phyloP scores from a whole-genome alignment of 352 stramenopile genomes.

The Phytophthora megakarya region DNA sequence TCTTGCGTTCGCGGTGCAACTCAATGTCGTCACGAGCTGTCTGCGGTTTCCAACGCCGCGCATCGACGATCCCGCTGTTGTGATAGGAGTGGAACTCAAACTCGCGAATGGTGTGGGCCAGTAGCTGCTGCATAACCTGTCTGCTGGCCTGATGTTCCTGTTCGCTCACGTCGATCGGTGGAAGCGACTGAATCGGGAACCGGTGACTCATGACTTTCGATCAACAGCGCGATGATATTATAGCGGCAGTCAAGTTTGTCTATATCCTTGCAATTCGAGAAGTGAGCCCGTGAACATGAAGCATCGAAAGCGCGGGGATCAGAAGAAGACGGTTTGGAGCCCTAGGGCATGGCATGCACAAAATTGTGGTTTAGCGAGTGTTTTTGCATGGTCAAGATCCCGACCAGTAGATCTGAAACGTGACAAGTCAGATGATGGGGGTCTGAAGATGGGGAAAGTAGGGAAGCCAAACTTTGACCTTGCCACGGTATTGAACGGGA shows the following conservation, averaged over 20 bases:
- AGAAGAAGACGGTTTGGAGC: slow-evolving; percentile 14
- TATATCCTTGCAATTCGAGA: slow-evolving; percentile 26
- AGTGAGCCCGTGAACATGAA: slow-evolving; percentile 19
- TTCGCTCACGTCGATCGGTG: slow-evolving; percentile 35
- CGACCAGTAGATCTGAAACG: slow-evolving; percentile 31
- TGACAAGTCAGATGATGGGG: slow-evolving; percentile 18
- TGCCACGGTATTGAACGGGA: not conserved
- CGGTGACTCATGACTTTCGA: slow-evolving; percentile 33
- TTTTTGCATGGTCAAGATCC: slow-evolving; percentile 23
- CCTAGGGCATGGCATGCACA: not conserved
- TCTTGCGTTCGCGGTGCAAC: slow-evolving; percentile 48
- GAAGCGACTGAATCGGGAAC: slow-evolving; percentile 55
- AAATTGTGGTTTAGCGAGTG: not conserved
- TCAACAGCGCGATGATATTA: not conserved
- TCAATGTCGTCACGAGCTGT: slow-evolving; percentile 45
- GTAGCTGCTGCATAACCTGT: slow-evolving; percentile 42
- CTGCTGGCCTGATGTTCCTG: slow-evolving; percentile 42
- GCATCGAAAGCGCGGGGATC: slow-evolving; percentile 20
- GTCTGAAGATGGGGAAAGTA: slow-evolving; percentile 23
- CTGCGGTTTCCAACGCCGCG: slow-evolving; percentile 48
- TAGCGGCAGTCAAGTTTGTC: not conserved
- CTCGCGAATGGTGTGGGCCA: slow-evolving; percentile 49
- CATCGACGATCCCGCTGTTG: slow-evolving; percentile 43
- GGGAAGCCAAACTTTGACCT: slow-evolving; percentile 14
- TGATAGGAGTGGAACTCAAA: slow-evolving; percentile 50